Base-by-base conservation (phyloP, 2,329 filamentous ascomycete species). In the Dothideomycetidae sp. region DNA sequence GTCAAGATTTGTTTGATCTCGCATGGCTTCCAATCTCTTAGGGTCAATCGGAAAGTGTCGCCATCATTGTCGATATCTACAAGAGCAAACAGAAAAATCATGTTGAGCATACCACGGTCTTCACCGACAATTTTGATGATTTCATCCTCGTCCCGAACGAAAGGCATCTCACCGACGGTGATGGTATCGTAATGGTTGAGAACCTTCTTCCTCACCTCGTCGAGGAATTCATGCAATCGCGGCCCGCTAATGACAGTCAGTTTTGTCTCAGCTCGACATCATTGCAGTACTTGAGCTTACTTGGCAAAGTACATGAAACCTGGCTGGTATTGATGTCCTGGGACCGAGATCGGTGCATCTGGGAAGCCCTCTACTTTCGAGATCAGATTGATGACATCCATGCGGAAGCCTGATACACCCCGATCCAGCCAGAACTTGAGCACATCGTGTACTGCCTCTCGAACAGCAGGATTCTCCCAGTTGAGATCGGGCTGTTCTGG, bases 91-190 rank as follows among this genome's bases (percentile, higher is more conserved):
- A 63, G 59, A 51, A 67, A 66, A 15, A 67, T 60, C 63, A 66
- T 66, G 36, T 63, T 60, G 16, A 67, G 50, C 43, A 65, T 61
- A 19, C 57, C 53, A 28, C 53, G 44, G 12, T 56, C 45, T 5
- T 59, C 54, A 16, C 57, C 58, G 3, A 66, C 60, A 23, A 60
- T 58, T 17, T 53, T 55, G 13, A 65, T 46, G 7, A 66, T 61
- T 33, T 61, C 59, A 4, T 57, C 50, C 10, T 59, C 56, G 42
- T 66, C 60, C 5, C 56, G 54, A 10, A 65, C 61, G 35, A 63
- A 67, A 1, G 71, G 71, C 69, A 75, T 75, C 49, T 75, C 72
- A 14, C 72, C 71, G 0, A 75, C 70, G 7, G 71, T 71, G 41
- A 74, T 69, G 2, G 70, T 66, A 46, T 68, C 64, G 44, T 74